phyloP scores from a whole-genome alignment of 2,329 filamentous ascomycete species.

The Knufia petricola region DNA sequence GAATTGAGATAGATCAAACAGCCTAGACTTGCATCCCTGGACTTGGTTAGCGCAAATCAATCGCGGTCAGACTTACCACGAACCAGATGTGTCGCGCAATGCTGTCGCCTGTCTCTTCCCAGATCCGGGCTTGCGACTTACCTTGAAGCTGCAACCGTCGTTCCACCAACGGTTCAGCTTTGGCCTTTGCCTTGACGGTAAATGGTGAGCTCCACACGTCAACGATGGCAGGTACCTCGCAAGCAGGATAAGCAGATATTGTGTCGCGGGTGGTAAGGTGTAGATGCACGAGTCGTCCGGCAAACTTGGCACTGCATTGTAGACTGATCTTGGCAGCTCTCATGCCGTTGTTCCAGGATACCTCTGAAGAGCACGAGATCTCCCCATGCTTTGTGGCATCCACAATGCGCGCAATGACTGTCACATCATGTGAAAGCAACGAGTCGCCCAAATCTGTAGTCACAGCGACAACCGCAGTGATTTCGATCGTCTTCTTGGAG shows the following conservation, averaged over 20 bases:
- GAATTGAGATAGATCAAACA: constrained; percentile 44
- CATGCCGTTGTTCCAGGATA: constrained; percentile 37
- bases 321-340: constrained; percentile 37
- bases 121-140: constrained; percentile 41
- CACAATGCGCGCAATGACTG: constrained; percentile 25
- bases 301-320: constrained; percentile 23
- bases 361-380: constrained; percentile 32
- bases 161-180: constrained; percentile 45
- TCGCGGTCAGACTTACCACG: constrained; percentile 7
- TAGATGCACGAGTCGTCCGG: constrained; percentile 16
- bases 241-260: constrained; percentile 3
- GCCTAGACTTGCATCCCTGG: constrained; percentile 51
- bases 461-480: constrained; percentile 51
- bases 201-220: constrained; percentile 46
- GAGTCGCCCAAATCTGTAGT: constrained; percentile 61
- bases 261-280: constrained; percentile 20
- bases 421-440: constrained; percentile 44
- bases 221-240: constrained; percentile 38
- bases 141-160: constrained; percentile 41
- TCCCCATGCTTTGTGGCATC: constrained; percentile 23
- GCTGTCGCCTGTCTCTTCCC: constrained; percentile 63
- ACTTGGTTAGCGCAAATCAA: background rate
- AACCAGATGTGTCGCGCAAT: constrained; percentile 62
- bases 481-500: constrained; percentile 30
- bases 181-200: constrained; percentile 31